Base-by-base conservation (phyloP, 1,139 yeast genomes). In the Kazachstania sp. region DNA sequence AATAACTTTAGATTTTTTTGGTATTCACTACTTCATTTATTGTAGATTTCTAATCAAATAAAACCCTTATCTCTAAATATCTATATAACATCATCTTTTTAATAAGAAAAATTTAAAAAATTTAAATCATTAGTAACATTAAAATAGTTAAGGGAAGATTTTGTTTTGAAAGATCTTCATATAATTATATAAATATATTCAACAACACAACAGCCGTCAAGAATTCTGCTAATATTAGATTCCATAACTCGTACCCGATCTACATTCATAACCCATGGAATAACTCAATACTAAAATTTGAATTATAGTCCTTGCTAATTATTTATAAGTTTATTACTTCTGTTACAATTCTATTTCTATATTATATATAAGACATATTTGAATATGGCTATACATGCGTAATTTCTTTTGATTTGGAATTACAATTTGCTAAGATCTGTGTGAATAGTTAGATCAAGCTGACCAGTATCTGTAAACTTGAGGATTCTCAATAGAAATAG, bases 401-500 rank as follows among this genome's bases (percentile, higher is more conserved):
- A 19, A 18, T 18, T 18, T 20, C 15, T 36, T 11, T 15, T 7
- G 15, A 18, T 7, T 36, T n/a, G 7, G 4, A 23, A 4, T 9
- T 23, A 23, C 8, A 9, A 8, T 31, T 31, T 7, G 8, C 13
- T 31, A 2, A 31, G 2, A 8, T 15, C 11, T 23, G 9, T 7
- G 6, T 23, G 6, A 9, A 23, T 23, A 4, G 20, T 3, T 15
- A 6, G 12, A 2, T 45, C 50, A 59, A 37, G 62, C 81, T 41
- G 84, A 85, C 97, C 97, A 88, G 56, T 86, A 84, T 65, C 90
- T 85, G 66, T 86, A 88, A 35, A 81, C 71, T 64, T 85, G 94
- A 3, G 96, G 96, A 15, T 86, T 75, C 55, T 84, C 90, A 51
- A 84, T 71, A 37, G 95, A 85, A 44, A 86, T 73, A 8, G 95